A percentile compares a stretch with the other conserved stretches of the same genome.
Evolutionary conservation across 495 filamentous ascomycete genomes (phyloP).

Genomic region (Massariosphaeria phaeospora): DNA sequence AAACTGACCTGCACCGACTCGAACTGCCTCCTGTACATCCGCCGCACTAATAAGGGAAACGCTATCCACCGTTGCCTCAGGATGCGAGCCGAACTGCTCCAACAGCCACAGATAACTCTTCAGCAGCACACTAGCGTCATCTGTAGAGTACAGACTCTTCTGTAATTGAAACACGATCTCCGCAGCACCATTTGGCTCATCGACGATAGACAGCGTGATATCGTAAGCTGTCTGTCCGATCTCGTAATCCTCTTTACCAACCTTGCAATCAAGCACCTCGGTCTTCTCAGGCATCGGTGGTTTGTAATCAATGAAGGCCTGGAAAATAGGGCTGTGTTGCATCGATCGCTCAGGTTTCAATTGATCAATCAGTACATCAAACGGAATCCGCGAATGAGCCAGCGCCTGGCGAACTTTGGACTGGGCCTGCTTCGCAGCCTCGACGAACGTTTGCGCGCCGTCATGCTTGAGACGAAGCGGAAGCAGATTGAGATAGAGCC

Average conservation of each 20-base stretch:
- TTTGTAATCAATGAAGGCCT: slow-evolving; percentile 45
- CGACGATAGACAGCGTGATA: slow-evolving; percentile 17
- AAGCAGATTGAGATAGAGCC: slow-evolving; percentile 17
- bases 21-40: background rate
- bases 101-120: slow-evolving; percentile 1
- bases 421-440: background rate
- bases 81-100: background rate
- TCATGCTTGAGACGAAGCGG: slow-evolving; percentile 2
- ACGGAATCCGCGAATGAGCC: slow-evolving; percentile 42
- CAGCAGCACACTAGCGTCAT: background rate
- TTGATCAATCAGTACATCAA: slow-evolving; percentile 44
- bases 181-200: background rate
- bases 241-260: background rate
- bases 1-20: slow-evolving; percentile 7
- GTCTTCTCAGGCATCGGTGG: no score
- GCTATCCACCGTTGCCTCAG: background rate
- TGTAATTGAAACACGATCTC: background rate
- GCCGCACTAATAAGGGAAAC: background rate
- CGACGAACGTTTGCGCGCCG: background rate
- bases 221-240: slow-evolving; percentile 3
- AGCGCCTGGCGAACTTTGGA: slow-evolving; percentile 5
- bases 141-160: background rate
- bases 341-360: slow-evolving; percentile 39
- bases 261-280: no score
- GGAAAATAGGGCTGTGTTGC: slow-evolving; percentile 41